These are phyloP conservation scores for Hydnum rufescens DNA, from an alignment of 768 basidiomycete species.

Conservation along the genomic window DNA sequence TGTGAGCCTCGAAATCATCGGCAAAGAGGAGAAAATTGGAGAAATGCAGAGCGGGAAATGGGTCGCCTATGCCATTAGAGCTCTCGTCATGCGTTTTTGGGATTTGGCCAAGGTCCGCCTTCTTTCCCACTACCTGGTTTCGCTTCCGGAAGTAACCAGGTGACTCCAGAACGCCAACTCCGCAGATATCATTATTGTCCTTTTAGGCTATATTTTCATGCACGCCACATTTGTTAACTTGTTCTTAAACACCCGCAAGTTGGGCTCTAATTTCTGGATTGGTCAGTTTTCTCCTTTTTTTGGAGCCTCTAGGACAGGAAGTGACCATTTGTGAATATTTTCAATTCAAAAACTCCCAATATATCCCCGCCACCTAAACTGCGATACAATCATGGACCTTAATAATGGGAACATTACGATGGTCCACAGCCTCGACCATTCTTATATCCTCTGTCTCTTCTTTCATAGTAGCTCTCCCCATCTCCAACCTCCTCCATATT, in stretches of 20 bases:
- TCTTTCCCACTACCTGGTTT: background rate
- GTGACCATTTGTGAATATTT: no score
- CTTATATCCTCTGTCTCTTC: constrained; percentile 64
- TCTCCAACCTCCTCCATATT: constrained; percentile 55
- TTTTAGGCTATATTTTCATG: constrained; percentile 89
- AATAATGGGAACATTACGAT: background rate
- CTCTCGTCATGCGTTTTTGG: constrained; percentile 66
- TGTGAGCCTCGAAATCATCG: constrained; percentile 33
- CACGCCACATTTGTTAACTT: constrained; percentile 85
- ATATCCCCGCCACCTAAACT: no score
- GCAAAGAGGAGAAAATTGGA: constrained; percentile 33
- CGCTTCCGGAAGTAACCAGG: constrained; percentile 7
- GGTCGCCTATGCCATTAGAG: constrained; percentile 70
- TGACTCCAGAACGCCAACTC: constrained; percentile 67
- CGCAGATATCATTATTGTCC: constrained; percentile 84
- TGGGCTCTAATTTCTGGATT: constrained; percentile 61
- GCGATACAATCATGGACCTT: no score
- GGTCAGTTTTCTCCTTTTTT: constrained; percentile 15
- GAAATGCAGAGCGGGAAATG: constrained; percentile 70
- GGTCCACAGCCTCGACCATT: constrained; percentile 35
- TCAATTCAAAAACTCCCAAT: no score
- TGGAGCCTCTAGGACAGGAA: no score
- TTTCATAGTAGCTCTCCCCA: constrained; percentile 65
- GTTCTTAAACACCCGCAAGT: constrained; percentile 66
- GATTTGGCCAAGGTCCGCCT: constrained; percentile 51